Percentiles rank a stretch among this genome's conserved stretches.
Evolutionary conservation across 768 basidiomycete species (phyloP).

Genomic region (Psilocybe azurescens): DNA sequence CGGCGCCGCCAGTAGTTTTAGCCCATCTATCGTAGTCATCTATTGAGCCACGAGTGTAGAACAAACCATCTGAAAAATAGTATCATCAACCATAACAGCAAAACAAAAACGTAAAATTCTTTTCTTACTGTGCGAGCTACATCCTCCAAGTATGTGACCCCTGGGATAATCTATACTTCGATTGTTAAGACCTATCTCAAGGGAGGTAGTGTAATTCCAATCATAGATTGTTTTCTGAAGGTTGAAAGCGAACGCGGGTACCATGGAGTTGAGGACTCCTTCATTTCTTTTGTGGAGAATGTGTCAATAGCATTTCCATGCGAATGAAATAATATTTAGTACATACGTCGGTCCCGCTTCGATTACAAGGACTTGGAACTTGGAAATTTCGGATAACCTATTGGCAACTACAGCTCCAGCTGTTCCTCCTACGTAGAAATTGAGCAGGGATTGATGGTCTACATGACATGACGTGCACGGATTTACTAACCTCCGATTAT

Average conservation of each 20-base stretch:
- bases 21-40: slow-evolving; percentile 35
- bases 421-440: slow-evolving; percentile 42
- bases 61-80: slow-evolving; percentile 31
- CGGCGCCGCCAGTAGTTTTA: slow-evolving; percentile 32
- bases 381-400: slow-evolving; percentile 54
- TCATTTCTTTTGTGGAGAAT: not conserved
- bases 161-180: not conserved
- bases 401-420: slow-evolving; percentile 61
- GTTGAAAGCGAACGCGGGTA: not conserved
- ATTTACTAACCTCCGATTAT: not conserved
- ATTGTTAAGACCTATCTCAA: not conserved
- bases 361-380: slow-evolving; percentile 51
- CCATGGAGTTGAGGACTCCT: not conserved
- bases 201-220: not conserved
- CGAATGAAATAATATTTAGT: not conserved
- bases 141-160: not conserved
- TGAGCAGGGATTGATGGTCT: too few relatives aligned
- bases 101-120: not conserved
- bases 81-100: not conserved
- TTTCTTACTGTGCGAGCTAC: not conserved
- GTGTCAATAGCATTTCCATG: too few relatives aligned
- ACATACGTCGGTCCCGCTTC: slow-evolving; percentile 61
- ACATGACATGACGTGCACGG: too few relatives aligned
- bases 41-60: slow-evolving; percentile 37
- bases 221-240: not conserved